Evolutionary conservation across 2,329 filamentous ascomycete genomes (phyloP).

Genomic region (Diplocarpon rosae): DNA sequence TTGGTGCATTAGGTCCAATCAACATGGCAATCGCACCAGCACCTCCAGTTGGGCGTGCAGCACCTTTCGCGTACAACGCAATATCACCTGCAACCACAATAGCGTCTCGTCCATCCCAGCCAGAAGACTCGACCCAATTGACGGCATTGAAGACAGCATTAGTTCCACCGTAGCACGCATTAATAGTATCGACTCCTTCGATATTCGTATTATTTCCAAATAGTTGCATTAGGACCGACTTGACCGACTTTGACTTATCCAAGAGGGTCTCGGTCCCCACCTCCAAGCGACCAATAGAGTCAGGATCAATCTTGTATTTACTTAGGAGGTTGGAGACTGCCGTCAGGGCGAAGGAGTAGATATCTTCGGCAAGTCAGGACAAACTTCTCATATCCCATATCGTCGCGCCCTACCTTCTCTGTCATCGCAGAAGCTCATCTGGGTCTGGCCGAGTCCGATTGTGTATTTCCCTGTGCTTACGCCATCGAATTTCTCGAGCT

Average conservation of each 20-base stretch:
- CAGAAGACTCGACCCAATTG: constrained; percentile 81
- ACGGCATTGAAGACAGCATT: constrained; percentile 74
- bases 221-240: constrained; percentile 79
- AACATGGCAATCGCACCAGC: constrained; percentile 71
- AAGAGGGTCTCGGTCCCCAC: constrained; percentile 78
- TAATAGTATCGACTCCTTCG: constrained; percentile 73
- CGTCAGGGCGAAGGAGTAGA: constrained; percentile 77
- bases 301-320: constrained; percentile 74
- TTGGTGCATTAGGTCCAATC: constrained; percentile 65
- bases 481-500: constrained; percentile 80
- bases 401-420: constrained; percentile 48
- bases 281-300: constrained; percentile 69
- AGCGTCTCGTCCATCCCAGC: constrained; percentile 73
- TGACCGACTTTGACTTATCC: constrained; percentile 87
- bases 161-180: constrained; percentile 80
- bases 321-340: constrained; percentile 65
- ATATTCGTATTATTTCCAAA: constrained; percentile 76
- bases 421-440: constrained; percentile 88
- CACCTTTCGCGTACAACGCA: constrained; percentile 75
- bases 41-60: constrained; percentile 70
- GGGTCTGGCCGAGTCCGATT: constrained; percentile 81
- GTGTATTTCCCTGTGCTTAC: constrained; percentile 77
- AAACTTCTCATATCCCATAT: constrained; percentile 10
- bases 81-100: constrained; percentile 76
- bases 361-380: constrained; percentile 60